Base-by-base conservation (phyloP, 2,329 filamentous ascomycete species). In the Curvularia sp. region DNA sequence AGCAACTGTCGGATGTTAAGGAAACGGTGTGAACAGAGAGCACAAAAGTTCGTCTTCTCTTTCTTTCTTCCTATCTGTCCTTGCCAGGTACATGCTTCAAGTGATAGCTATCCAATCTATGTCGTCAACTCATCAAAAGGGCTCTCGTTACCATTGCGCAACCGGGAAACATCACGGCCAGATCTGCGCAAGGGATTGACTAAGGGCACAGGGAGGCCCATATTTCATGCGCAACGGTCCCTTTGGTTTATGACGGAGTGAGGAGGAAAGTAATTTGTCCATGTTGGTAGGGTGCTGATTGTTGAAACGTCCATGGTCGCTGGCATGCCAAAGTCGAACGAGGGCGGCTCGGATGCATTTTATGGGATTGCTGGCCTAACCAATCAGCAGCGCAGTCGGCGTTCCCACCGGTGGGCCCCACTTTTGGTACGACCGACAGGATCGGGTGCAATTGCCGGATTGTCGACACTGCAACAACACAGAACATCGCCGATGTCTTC, bases 251-350 rank as follows among this genome's bases (percentile, higher is more conserved):
- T 19, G 38, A 28, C 46, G 46, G 47, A 41, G 55, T 58, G 32
- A 54, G 46, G 49, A 38, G 39, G 32, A 32, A 18, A 25, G 23
- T 18, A 27, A 32, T 23, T 52, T 43, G 47, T 52, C 41, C 48
- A 47, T 46, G 53, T 56, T 46, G 53, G 13, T 32, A 19, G 39
- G 36, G 53, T 56, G 48, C 48, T 34, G 47, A 49, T 39, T 49
- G 15, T 39, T 28, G 28, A 45, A 45, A 51, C 49, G 38, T 51
- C 36, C 5, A 51, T 51, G 46, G 38, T 38, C n/a, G 38, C 2
- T 15, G 13, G 18, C 10, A 45, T 53, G 50, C 41, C 32, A 53
- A 46, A 53, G 50, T 53, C 15, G 30, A 30, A 30, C 27, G 43
- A 34, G 27, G 41, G 42, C 39, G 30, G 41, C n/a, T 36, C 41